Evolutionary conservation across 2,329 filamentous ascomycete genomes (phyloP).

Genomic region (Cladophialophora exuberans): DNA sequence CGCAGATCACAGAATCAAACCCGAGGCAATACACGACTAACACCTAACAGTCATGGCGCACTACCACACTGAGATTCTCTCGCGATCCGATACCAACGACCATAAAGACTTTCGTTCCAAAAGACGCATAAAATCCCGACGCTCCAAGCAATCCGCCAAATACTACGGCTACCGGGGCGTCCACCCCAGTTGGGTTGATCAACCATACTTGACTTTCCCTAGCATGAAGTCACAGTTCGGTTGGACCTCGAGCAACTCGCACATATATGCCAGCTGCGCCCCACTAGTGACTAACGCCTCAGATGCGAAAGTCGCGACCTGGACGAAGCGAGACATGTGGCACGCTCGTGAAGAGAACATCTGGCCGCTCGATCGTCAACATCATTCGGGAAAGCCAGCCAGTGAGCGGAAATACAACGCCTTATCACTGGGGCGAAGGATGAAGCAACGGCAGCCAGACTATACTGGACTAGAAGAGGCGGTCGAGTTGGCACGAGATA

Average conservation of each 20-base stretch:
- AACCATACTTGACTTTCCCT: constrained; percentile 12
- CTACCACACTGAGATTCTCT: too few species aligned
- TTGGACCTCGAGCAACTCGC: not conserved
- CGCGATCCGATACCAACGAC: not conserved
- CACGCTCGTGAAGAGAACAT: constrained; percentile 15
- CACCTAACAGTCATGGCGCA: too few species aligned
- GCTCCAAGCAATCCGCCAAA: constrained; percentile 25
- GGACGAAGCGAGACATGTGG: constrained; percentile 28
- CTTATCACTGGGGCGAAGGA: constrained; percentile 2
- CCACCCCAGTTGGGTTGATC: constrained; percentile 24
- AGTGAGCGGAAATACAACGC: constrained; percentile 17
- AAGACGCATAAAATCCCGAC: constrained; percentile 13
- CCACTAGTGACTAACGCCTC: not conserved
- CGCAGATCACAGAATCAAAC: too few species aligned
- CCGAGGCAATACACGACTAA: too few species aligned
- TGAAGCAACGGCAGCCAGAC: constrained; percentile 4
- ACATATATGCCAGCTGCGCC: not conserved
- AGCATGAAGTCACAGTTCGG: not conserved
- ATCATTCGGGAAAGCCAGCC: constrained; percentile 21
- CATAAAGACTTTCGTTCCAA: constrained; percentile 23
- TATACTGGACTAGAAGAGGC: not conserved
- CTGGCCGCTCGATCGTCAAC: constrained; percentile 21
- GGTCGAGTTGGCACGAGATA: not conserved
- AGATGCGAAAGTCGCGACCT: constrained; percentile 4
- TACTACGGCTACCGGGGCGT: constrained; percentile 30